A percentile compares a stretch with the other conserved stretches of the same genome.
Evolutionary conservation across 1,284 basidiomycete genomes (phyloP).

Genomic region (Naganishia sp.): DNA sequence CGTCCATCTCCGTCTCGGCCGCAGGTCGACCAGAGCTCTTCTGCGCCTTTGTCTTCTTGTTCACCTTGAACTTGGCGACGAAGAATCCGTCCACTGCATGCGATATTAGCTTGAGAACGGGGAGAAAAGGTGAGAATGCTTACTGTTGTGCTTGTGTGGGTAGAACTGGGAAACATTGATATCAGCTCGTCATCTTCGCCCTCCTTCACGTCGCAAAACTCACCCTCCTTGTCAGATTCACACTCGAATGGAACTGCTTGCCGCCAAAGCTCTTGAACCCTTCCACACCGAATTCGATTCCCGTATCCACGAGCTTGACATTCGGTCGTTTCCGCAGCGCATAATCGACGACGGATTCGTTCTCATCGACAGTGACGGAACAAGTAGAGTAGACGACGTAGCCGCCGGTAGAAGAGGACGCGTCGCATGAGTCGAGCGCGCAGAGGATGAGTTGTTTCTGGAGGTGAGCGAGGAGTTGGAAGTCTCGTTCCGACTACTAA

Average conservation of each 20-base stretch:
- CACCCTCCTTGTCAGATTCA: constrained; percentile 75
- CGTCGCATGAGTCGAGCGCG: constrained; percentile 92
- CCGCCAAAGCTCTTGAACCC: constrained; percentile 89
- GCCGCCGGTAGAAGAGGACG: constrained; percentile 86
- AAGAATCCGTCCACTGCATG: constrained; percentile 92
- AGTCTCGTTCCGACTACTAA: constrained; percentile 83
- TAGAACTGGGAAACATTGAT: constrained; percentile 43
- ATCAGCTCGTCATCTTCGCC: constrained; percentile 60
- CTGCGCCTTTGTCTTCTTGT: constrained; percentile 65
- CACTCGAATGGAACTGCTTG: constrained; percentile 77
- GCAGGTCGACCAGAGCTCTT: constrained; percentile 42
- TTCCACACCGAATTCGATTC: constrained; percentile 87
- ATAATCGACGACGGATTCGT: constrained; percentile 97
- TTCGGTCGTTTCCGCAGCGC: constrained; percentile 97
- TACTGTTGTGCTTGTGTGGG: constrained; percentile 54
- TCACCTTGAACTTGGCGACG: constrained; percentile 96
- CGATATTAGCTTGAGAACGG: constrained; percentile 32
- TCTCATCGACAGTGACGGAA: constrained; percentile 96
- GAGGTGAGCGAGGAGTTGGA: constrained; percentile 88
- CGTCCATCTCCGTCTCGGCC: constrained; percentile 46
- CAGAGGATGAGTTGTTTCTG: constrained; percentile 99
- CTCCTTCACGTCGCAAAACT: constrained; percentile 28
- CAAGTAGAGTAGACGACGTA: constrained; percentile 98
- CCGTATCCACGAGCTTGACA: constrained; percentile 88
- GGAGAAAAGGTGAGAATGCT: constrained; percentile 33